Percentiles rank a stretch among this genome's conserved stretches.
Conservation (phyloP, 352 stramenopile species). For the Globisporangium sylvaticum region DNA sequence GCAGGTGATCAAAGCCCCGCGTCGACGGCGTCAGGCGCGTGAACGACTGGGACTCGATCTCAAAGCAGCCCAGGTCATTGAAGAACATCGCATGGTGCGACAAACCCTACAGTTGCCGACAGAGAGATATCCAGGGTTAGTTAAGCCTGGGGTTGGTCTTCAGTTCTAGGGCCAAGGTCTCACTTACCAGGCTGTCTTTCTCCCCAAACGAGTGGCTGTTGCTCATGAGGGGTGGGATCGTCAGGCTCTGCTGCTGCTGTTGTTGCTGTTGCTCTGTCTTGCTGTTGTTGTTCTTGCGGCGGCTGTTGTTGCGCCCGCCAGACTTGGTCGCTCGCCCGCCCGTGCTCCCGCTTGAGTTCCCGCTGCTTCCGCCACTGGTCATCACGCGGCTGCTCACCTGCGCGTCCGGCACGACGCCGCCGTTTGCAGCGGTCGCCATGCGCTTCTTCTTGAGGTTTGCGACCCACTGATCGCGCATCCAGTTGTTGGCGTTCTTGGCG, state of each 20-base stretch:
- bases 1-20: constrained; percentile 11
- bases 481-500: constrained; percentile 42
- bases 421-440: constrained; percentile 27
- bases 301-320: constrained; percentile 28
- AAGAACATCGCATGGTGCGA: constrained; percentile 48
- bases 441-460: constrained; percentile 81
- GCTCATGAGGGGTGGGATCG: constrained; percentile 21
- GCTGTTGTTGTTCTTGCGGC: constrained; percentile 1
- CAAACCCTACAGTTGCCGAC: constrained; percentile 15
- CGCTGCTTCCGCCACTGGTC: constrained; percentile 18
- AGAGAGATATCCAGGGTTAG: neutral
- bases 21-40: constrained; percentile 36
- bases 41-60: constrained; percentile 69
- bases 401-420: constrained; percentile 6
- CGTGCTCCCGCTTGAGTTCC: constrained; percentile 10
- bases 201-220: constrained; percentile 17
- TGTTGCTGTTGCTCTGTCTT: constrained; percentile 19
- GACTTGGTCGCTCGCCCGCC: constrained; percentile 21
- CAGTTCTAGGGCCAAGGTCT: neutral
- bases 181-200: constrained; percentile 15
- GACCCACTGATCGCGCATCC: constrained; percentile 80
- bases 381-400: neutral
- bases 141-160: neutral
- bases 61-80: constrained; percentile 56
- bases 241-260: constrained; percentile 1